phyloP scores from a whole-genome alignment of 2,329 filamentous ascomycete species.

The Aureobasidium vineae region DNA sequence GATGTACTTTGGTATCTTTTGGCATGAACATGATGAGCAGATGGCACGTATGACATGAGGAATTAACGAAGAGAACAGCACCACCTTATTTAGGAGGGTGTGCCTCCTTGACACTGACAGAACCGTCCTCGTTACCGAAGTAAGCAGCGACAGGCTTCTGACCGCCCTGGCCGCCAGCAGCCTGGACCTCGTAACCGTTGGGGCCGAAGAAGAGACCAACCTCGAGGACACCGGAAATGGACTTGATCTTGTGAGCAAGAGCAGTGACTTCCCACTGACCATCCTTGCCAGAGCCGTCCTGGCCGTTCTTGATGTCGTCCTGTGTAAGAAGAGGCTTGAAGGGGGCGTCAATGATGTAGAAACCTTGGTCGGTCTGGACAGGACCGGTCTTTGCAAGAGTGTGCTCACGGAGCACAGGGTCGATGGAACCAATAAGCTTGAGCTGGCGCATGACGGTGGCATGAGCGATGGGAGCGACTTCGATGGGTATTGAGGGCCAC shows the following conservation, averaged over 20 bases:
- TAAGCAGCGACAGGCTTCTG: constrained; percentile 94
- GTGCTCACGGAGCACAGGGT: constrained; percentile 70
- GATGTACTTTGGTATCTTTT: constrained; percentile 25
- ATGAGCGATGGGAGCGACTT: constrained; percentile 83
- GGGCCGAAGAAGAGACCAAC: constrained; percentile 85
- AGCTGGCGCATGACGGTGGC: constrained; percentile 73
- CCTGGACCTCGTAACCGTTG: constrained; percentile 68
- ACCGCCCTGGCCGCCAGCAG: constrained; percentile 62
- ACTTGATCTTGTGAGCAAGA: constrained; percentile 72
- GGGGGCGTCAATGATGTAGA: constrained; percentile 89
- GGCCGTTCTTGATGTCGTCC: constrained; percentile 51
- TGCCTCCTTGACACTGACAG: constrained; percentile 36
- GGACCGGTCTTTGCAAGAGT: constrained; percentile 76
- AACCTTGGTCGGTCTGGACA: constrained; percentile 79
- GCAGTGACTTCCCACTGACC: constrained; percentile 78
- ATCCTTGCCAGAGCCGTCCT: constrained; percentile 43
- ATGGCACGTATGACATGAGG: constrained; percentile 5
- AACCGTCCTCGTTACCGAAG: constrained; percentile 76
- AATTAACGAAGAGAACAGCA: neutral
- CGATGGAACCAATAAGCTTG: constrained; percentile 66
- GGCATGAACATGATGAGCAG: constrained; percentile 3
- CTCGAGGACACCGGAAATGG: constrained; percentile 82
- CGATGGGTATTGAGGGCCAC: constrained; percentile 88
- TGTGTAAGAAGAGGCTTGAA: constrained; percentile 70
- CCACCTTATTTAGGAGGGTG: neutral